These are phyloP conservation scores for Alternaria ethzedia DNA, from an alignment of 2,329 filamentous ascomycete genomes.

Conservation along the genomic window DNA sequence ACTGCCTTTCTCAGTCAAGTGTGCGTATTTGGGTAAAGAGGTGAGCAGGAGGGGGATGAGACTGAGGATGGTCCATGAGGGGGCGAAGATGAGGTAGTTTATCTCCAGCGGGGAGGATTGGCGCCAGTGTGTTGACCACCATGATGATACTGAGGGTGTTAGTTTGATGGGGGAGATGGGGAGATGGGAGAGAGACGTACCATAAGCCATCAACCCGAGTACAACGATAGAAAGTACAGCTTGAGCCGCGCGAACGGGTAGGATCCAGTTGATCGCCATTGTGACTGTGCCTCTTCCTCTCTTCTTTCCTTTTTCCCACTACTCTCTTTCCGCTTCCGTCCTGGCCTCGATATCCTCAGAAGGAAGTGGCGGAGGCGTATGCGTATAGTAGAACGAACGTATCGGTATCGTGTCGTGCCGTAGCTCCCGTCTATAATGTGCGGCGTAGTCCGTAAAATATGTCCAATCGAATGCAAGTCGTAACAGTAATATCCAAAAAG, in stretches of 20 bases:
- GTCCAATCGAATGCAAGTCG: too few relatives aligned
- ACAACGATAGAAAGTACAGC: slow-evolving; percentile 74
- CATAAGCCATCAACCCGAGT: slow-evolving; percentile 75
- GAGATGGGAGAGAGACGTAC: slow-evolving; percentile 50
- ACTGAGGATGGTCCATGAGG: slow-evolving; percentile 73
- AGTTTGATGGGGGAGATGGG: neutral
- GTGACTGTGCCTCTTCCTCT: neutral
- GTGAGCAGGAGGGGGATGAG: slow-evolving; percentile 73
- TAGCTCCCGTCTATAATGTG: neutral
- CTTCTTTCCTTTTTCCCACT: neutral
- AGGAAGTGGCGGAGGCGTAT: neutral
- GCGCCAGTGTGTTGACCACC: slow-evolving; percentile 60
- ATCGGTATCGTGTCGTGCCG: neutral
- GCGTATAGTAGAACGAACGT: neutral
- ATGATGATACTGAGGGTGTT: slow-evolving; percentile 60
- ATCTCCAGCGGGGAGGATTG: slow-evolving; percentile 62
- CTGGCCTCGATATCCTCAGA: neutral
- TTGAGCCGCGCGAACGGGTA: slow-evolving; percentile 71
- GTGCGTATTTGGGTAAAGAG: slow-evolving; percentile 62
- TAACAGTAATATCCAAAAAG: too few relatives aligned
- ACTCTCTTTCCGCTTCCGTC: neutral
- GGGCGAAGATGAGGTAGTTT: slow-evolving; percentile 81
- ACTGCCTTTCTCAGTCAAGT: slow-evolving; percentile 54
- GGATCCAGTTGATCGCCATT: slow-evolving; percentile 63
- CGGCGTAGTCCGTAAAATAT: too few relatives aligned